Evolutionary conservation across 805 yeast species (phyloP).

Genomic region (Candida ascalaphidarum): DNA sequence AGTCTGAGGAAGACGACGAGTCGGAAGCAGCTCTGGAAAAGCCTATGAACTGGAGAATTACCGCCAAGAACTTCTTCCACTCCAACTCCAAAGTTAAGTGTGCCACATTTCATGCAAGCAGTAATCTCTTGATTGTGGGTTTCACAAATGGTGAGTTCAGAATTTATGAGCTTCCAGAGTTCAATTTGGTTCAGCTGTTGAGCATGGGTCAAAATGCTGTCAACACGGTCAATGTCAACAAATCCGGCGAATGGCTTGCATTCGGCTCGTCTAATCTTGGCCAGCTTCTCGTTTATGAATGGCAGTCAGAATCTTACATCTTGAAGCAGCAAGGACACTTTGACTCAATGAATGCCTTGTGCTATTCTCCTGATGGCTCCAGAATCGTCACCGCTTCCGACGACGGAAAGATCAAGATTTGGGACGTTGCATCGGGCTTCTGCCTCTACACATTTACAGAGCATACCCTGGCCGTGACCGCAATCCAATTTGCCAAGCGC

Average conservation of each 20-base stretch:
- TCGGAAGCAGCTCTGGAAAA: constrained; percentile 28
- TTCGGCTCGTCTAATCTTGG: constrained; percentile 88
- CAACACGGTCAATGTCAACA: constrained; percentile 71
- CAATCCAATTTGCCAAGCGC: constrained; percentile 74
- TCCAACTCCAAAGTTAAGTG: constrained; percentile 68
- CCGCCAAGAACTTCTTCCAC: constrained; percentile 66
- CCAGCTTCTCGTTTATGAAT: constrained; percentile 93
- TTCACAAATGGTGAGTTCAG: constrained; percentile 87
- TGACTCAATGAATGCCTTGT: constrained; percentile 75
- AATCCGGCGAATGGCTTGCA: constrained; percentile 93
- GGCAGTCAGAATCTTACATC: constrained; percentile 96
- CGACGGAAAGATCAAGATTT: constrained; percentile 92
- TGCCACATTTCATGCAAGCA: constrained; percentile 69
- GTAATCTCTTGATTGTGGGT: constrained; percentile 78
- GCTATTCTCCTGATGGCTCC: constrained; percentile 93
- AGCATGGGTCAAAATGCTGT: constrained; percentile 90
- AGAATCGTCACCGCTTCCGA: constrained; percentile 89
- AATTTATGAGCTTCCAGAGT: constrained; percentile 77
- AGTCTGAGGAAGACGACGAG: constrained; percentile 27
- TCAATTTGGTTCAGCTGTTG: constrained; percentile 73
- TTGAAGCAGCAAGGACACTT: constrained; percentile 96
- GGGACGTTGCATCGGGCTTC: constrained; percentile 93
- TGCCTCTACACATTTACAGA: constrained; percentile 88
- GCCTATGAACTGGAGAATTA: constrained; percentile 70
- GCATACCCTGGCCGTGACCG: constrained; percentile 83